Base-by-base conservation (phyloP, 805 yeast species). In the Kluyveromyces siamensis region DNA sequence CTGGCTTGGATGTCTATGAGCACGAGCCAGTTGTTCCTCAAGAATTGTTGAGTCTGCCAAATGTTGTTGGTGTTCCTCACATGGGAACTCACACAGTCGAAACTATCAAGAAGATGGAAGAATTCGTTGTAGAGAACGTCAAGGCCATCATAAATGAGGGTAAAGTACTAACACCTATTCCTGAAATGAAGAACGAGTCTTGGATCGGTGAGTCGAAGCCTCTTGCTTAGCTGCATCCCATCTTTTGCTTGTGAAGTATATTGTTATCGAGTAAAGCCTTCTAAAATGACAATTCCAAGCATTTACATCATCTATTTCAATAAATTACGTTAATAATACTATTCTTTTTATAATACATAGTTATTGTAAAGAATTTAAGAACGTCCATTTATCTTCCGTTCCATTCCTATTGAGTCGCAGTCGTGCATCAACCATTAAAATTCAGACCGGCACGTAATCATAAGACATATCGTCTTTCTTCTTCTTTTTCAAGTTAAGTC, bases 51-150 rank as follows among this genome's bases (percentile, higher is more conserved):
- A 69, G 71, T 30, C 67, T 83, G 66, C 84, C 86, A 13, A 83
- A 83, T 53, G 87, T 81, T n/a, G 73, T 84, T 11, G 77, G 86
- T 36, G 70, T 86, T 55, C 97, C 97, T 14, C 97, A 89, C 64
- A 81, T 87, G 84, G 97, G 96, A 27, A 87, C 96, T 0, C 81
- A 80, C 62, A 72, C 91, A 5, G 67, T 68, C 46, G 95, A 88
- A 67, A 84, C 96, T 2, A 78, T 84, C 59, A 69, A 72, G 55
- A 76, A 76, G 56, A 87, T 93, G 96, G 96, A 90, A 68, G 80
- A 78, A 56, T 79, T 79, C 63, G 87, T 83, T 33, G 80, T 86
- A 27, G 74, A 75, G 33, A 93, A 91, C 65, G 79, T 87, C 8
- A 68, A 70, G 40, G 65, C 72, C n/a, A 81, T 69, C 43, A 58